Base-by-base conservation (phyloP, 2,329 filamentous ascomycete species). In the Fusarium veterinarium region DNA sequence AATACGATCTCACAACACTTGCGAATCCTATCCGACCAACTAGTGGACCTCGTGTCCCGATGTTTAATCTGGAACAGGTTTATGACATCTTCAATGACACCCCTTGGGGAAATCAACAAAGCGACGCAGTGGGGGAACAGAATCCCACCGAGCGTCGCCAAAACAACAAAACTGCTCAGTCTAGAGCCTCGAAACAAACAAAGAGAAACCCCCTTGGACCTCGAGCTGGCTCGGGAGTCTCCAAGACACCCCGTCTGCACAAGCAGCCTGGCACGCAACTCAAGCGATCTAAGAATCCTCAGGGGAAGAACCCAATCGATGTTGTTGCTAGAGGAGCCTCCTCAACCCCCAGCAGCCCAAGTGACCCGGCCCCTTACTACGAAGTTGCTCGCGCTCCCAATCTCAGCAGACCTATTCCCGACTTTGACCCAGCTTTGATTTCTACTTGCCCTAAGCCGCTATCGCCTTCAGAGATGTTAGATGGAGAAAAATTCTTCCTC, bases 381-480 rank as follows among this genome's bases (percentile, higher is more conserved):
- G 35, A 44, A 20, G 31, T 25, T n/a, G 35, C 46, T 19, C 40
- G 52, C 17, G 38, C 58, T 10, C 38, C 51, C 13, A 25, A 41
- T 37, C 28, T 31, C 11, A 40, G 40, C 38, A 40, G 31, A 41
- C 41, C 4, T 20, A 55, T 74, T 23, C 64, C 67, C 7, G 48
- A 30, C 7, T 45, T 52, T 25, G 53, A 62, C 23, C 58, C 42
- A 19, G 44, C 8, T 12, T 38, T 56, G 45, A 45, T 56, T 12
- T 44, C 31, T 25, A 31, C 28, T 11, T 42, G 57, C 23, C 71
- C 74, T 7, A 40, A n/a, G 30, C 37, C 69, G n/a, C 73, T 67
- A 20, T 28, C 64, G 8, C 33, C 48, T 25, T 20, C 49, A 13
- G 40, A 60, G 13, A 48, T 75, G 30, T 51, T 64, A 16, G 31